Evolutionary conservation across 192 early-diverging fungal genomes (phyloP), one percentile per base, ranked within the genome.

Genomic region (Pilobolus umbonatus): DNA sequence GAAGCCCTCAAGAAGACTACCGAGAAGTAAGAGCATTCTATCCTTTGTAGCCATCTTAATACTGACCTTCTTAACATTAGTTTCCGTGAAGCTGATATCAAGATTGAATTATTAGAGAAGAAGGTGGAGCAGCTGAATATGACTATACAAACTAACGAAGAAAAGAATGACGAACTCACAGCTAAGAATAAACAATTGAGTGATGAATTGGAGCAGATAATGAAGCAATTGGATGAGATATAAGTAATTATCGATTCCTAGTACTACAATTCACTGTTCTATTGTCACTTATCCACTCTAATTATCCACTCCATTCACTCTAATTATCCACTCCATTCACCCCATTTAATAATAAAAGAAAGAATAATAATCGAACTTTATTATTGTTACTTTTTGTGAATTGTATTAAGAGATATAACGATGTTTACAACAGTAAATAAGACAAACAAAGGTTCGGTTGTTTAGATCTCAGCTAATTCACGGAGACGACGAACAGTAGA

Each of bases 401-500:
- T n/a, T n/a, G n/a, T n/a, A n/a, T n/a, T n/a, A n/a, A n/a, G n/a
- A n/a, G n/a, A n/a, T n/a, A n/a, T n/a, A n/a, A n/a, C n/a, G n/a
- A n/a, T 42, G 19, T 42, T 42, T 42, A 42, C 15, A 38, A 12
- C 15, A 12, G 36, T 1, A 38, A 38, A 38, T 42, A 42, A 42
- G 39, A 42, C 14, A 17, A 42, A 42, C 15, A 42, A 42, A 42
- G 39, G 19, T 42, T 17, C 14, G 15, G 19, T 17, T 55, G 44
- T 38, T 86, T 92, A 96, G 68, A 86, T 80, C 79, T 92, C 90
- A 66, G 86, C 85, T 68, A 96, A 68, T 73, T 96, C 93, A 69
- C 93, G 91, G 60, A 96, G 90, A 93, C 96, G 96, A 83, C 96
- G 94, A 76, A 98, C 86, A 78, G 90, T 92, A 60, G 88, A 89